Conservation (phyloP, 2,329 filamentous ascomycete genomes). For the Aureobasidium subglaciale region DNA sequence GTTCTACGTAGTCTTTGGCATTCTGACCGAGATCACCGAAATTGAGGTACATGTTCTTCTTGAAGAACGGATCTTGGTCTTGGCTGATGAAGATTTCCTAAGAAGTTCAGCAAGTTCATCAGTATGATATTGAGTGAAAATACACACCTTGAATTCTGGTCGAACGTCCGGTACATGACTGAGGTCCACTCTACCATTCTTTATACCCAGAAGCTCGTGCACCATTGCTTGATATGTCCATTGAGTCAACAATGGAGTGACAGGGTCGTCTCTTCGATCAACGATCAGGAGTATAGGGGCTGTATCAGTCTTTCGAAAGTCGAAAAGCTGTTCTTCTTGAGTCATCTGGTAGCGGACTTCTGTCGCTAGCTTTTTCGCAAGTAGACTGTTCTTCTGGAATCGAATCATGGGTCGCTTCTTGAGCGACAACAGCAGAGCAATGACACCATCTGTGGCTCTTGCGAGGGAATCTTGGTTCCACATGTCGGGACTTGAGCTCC, state of each 20-base stretch:
- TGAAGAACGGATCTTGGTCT: slow-evolving; percentile 98
- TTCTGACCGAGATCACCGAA: slow-evolving; percentile 93
- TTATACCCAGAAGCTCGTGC: slow-evolving; percentile 87
- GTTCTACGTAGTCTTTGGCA: slow-evolving; percentile 97
- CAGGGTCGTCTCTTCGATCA: slow-evolving; percentile 86
- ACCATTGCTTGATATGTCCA: slow-evolving; percentile 99
- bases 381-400: slow-evolving; percentile 81
- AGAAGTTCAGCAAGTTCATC: background rate
- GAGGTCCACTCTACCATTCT: slow-evolving; percentile 89
- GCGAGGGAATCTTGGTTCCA: slow-evolving; percentile 90
- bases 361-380: slow-evolving; percentile 87
- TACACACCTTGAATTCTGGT: slow-evolving; percentile 62
- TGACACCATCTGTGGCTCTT: slow-evolving; percentile 75
- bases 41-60: slow-evolving; percentile 98
- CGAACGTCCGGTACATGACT: slow-evolving; percentile 75
- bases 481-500: slow-evolving; percentile 71
- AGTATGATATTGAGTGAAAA: background rate
- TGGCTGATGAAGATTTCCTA: slow-evolving; percentile 87
- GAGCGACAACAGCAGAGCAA: slow-evolving; percentile 75
- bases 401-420: slow-evolving; percentile 96
- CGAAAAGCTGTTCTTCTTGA: slow-evolving; percentile 93
- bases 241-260: slow-evolving; percentile 88
- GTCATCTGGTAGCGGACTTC: slow-evolving; percentile 90
- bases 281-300: slow-evolving; percentile 85
- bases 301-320: slow-evolving; percentile 91